phyloP scores from a whole-genome alignment of 2,329 filamentous ascomycete genomes.

The Aspergillus udagawae region DNA sequence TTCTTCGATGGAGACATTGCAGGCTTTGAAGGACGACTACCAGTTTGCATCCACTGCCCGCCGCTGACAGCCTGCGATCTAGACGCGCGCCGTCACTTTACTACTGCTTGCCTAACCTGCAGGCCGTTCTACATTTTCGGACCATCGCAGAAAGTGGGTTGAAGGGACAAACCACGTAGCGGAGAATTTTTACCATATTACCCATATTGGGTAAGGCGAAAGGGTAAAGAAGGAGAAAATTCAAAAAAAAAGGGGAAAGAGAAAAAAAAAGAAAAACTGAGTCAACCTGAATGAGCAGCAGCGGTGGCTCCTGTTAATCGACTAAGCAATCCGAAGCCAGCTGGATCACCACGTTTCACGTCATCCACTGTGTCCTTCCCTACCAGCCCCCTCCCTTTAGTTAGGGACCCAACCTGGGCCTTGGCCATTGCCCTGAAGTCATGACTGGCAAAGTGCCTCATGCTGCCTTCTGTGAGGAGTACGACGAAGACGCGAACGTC shows the following conservation, averaged over 20 bases:
- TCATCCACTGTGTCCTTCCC: conserved; percentile 21
- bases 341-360: conserved; percentile 26
- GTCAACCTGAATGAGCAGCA: conserved; percentile 19
- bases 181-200: not conserved
- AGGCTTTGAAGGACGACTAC: conserved; percentile 22
- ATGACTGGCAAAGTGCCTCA: conserved; percentile 39
- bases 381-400: conserved; percentile 20
- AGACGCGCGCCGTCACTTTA: conserved; percentile 20
- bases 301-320: conserved; percentile 19
- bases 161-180: conserved; percentile 12
- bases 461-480: conserved; percentile 47
- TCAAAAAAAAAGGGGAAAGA: conserved; percentile 1
- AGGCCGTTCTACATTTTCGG: conserved; percentile 14
- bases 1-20: conserved; percentile 34
- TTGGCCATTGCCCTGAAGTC: conserved; percentile 26
- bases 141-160: conserved; percentile 14
- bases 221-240: conserved; percentile 5
- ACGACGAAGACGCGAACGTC: conserved; percentile 42
- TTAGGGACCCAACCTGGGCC: conserved; percentile 25
- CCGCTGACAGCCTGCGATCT: conserved; percentile 30
- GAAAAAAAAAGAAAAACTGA: conserved; percentile 10
- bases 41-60: conserved; percentile 21
- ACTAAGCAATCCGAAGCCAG: conserved; percentile 17
- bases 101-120: conserved; percentile 31
- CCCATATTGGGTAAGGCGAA: conserved; percentile 14